Evolutionary conservation across 345 rosid genomes (phyloP).

Genomic region (Eucalyptus sideroxylon): DNA sequence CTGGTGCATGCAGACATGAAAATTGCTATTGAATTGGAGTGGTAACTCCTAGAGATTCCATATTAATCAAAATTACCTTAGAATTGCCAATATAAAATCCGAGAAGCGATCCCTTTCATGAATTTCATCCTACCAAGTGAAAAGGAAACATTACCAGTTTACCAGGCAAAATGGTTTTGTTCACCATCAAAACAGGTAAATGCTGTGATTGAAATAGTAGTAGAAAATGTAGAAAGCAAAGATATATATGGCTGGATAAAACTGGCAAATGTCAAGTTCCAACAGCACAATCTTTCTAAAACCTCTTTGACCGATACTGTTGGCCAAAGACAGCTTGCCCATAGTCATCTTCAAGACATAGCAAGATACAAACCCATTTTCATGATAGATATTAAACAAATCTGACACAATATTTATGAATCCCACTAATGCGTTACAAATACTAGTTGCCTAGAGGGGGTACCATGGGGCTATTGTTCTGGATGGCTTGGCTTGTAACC

Average conservation of each 20-base stretch:
- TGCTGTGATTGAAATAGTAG: background rate
- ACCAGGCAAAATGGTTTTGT: background rate
- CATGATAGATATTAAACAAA: background rate
- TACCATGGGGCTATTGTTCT: background rate
- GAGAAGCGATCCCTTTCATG: slow-evolving; percentile 96
- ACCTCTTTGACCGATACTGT: background rate
- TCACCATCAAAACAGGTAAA: background rate
- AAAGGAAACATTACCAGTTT: background rate
- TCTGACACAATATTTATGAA: background rate
- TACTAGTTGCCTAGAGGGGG: background rate
- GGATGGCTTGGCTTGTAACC: background rate
- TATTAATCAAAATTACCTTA: slow-evolving; percentile 38
- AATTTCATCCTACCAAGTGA: slow-evolving; percentile 76
- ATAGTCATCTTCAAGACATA: background rate
- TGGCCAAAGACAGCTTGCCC: background rate
- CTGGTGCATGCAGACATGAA: background rate
- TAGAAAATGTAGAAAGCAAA: background rate
- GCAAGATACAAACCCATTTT: background rate
- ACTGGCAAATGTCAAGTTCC: background rate
- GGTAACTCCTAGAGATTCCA: background rate
- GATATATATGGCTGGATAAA: background rate
- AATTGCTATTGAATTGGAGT: background rate
- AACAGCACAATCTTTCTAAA: background rate
- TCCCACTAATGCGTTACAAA: background rate
- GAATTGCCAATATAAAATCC: slow-evolving; percentile 86